Evolutionary conservation across 2,329 filamentous ascomycete genomes (phyloP).

Genomic region (Calonectria naviculata): DNA sequence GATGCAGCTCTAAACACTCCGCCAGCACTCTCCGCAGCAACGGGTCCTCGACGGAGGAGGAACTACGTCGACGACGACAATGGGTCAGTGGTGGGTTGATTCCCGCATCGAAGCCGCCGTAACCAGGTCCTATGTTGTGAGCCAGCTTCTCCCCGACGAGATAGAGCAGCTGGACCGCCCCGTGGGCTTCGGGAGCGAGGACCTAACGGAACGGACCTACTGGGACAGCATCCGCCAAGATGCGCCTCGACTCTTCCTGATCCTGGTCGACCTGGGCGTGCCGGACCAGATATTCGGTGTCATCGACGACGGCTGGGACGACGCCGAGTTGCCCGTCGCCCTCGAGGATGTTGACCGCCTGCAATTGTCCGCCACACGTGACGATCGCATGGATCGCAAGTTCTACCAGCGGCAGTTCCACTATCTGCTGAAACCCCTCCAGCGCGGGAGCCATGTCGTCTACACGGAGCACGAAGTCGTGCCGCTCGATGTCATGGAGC

Average conservation of each 20-base stretch:
- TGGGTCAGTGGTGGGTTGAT: conserved; percentile 76
- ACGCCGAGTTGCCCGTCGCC: conserved; percentile 77
- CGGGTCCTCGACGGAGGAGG: conserved; percentile 14
- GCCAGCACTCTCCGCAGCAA: conserved; percentile 2
- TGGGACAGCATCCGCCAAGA: conserved; percentile 81
- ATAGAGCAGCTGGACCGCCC: conserved; percentile 70
- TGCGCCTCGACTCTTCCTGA: conserved; percentile 76
- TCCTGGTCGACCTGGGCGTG: conserved; percentile 75
- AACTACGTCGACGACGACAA: conserved; percentile 31
- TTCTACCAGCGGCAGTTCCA: conserved; percentile 79
- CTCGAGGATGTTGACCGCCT: conserved; percentile 74
- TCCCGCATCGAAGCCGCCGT: conserved; percentile 76
- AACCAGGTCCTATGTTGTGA: conserved; percentile 74
- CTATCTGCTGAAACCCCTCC: conserved; percentile 74
- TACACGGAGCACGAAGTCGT: conserved; percentile 77
- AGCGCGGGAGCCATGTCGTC: conserved; percentile 68
- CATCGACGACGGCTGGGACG: conserved; percentile 82
- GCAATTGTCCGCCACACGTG: conserved; percentile 66
- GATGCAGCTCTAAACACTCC: conserved; percentile 10
- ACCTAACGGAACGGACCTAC: conserved; percentile 78
- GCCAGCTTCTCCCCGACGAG: conserved; percentile 72
- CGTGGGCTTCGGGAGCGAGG: conserved; percentile 72
- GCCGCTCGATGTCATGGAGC: conserved; percentile 75
- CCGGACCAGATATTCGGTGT: conserved; percentile 81
- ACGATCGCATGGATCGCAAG: conserved; percentile 73